Evolutionary conservation across 768 basidiomycete genomes (phyloP), one percentile per base, ranked within the genome.

Genomic region (Phaeolepiota aurea): DNA sequence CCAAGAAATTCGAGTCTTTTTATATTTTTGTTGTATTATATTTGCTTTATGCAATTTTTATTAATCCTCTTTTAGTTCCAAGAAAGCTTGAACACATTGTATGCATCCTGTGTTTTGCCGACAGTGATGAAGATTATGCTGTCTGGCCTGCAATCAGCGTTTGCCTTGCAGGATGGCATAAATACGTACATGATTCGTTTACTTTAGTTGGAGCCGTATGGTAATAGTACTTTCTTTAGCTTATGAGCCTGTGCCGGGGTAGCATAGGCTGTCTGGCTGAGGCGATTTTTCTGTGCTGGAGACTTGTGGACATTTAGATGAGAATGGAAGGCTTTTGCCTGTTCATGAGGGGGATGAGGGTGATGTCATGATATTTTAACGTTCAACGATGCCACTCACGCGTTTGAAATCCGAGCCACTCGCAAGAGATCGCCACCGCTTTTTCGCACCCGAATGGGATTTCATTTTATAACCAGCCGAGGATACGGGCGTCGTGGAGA

Each of bases 381-480:
- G 31, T 22, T 23, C n/a, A n/a, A n/a, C n/a, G n/a, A n/a, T n/a
- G n/a, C n/a, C 13, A 63, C 79, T 32, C 44, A 87, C 85, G 49
- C 85, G 82, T 68, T 88, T 87, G 68, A 87, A 88, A 12, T 65
- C 55, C 33, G 56, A 66, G 13, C 77, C 74, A 18, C 74, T 78
- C n/a, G 74, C 73, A 33, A 87, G 58, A 2, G 81, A 79, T 43
- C 75, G 66, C 83, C 83, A 88, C 45, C 86, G 67, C 61, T 88
- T 88, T 64, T 87, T 87, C 16, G 86, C 74, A 7, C 85, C 86
- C 2, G 77, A 81, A 55, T 88, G 86, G 1, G 81, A 74, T 59
- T 88, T 88, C 50, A 88, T 63, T 63, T 88, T 88, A 40, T 85
- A 86, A n/a, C 66, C 67, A 41, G 78, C 82, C 40, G 72, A 68